These are phyloP conservation scores for Fusarium verrucosum DNA, from an alignment of 2,329 filamentous ascomycete genomes.

Conservation along the genomic window DNA sequence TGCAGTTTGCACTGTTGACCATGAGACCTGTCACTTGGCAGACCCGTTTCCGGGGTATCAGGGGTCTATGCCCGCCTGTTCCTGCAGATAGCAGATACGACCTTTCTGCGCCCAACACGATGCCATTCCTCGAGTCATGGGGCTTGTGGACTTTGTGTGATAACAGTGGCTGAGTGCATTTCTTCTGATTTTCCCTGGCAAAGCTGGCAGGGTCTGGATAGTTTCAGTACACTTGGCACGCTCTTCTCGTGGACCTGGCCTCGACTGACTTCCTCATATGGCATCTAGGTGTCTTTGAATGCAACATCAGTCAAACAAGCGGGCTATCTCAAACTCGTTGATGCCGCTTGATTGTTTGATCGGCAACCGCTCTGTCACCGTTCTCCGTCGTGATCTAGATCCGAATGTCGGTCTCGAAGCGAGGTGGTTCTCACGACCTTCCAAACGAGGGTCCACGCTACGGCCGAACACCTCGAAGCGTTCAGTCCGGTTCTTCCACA, in stretches of 20 bases:
- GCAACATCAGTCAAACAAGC: constrained; percentile 26
- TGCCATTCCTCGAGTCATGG: constrained; percentile 37
- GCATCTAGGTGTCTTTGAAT: constrained; percentile 12
- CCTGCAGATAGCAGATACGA: constrained; percentile 39
- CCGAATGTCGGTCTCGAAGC: constrained; percentile 4
- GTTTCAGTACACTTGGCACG: constrained; percentile 32
- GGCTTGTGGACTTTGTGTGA: constrained; percentile 9
- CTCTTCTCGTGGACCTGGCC: constrained; percentile 14
- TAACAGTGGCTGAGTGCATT: constrained; percentile 3
- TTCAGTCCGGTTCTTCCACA: constrained; percentile 1
- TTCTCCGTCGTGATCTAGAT: constrained; percentile 20
- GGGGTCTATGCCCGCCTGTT: constrained; percentile 28
- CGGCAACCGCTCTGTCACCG: constrained; percentile 12
- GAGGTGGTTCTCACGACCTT: background rate
- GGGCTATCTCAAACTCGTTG: constrained; percentile 24
- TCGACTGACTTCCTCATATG: constrained; percentile 11
- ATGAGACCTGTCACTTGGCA: constrained; percentile 20
- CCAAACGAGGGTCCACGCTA: background rate
- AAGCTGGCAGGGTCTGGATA: constrained; percentile 28
- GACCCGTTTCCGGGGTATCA: constrained; percentile 37
- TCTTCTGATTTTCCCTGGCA: constrained; percentile 4
- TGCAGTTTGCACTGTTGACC: constrained; percentile 16
- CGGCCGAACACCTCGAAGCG: background rate
- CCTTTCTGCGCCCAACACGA: constrained; percentile 12
- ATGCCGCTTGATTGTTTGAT: constrained; percentile 31